phyloP scores from a whole-genome alignment of 2,329 filamentous ascomycete species.

The Podosphaera aphanis region DNA sequence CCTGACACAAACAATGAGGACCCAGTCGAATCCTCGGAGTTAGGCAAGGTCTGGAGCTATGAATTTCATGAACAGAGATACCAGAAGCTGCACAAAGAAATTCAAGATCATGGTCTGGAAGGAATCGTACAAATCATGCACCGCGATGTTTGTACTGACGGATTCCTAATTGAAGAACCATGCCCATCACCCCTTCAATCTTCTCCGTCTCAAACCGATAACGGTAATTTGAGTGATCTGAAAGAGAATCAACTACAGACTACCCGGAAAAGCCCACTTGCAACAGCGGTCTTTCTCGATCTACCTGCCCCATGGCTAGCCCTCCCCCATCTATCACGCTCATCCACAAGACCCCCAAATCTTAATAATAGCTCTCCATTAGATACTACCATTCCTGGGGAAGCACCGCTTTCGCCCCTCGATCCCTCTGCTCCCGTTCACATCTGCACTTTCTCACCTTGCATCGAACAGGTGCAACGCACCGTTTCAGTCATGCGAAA shows the following conservation, averaged over 20 bases:
- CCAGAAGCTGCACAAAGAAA: slow-evolving; percentile 43
- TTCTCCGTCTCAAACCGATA: not conserved
- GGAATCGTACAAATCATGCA: slow-evolving; percentile 49
- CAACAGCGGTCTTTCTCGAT: slow-evolving; percentile 55
- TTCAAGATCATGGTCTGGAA: slow-evolving; percentile 41
- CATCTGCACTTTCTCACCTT: slow-evolving; percentile 88
- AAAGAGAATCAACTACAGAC: not conserved
- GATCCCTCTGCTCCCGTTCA: slow-evolving; percentile 49
- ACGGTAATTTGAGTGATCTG: not conserved
- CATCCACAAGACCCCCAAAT: slow-evolving; percentile 11
- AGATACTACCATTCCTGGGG: slow-evolving; percentile 2
- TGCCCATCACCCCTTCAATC: not conserved
- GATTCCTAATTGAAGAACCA: slow-evolving; percentile 35
- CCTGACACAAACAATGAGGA: slow-evolving; percentile 18
- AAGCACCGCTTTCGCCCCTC: slow-evolving; percentile 28
- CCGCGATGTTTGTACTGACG: slow-evolving; percentile 54
- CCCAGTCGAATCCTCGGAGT: slow-evolving; percentile 10
- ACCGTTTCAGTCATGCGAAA: slow-evolving; percentile 63
- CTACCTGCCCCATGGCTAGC: slow-evolving; percentile 64
- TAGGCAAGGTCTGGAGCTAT: slow-evolving; percentile 57
- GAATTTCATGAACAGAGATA: slow-evolving; percentile 58
- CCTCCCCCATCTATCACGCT: slow-evolving; percentile 48
- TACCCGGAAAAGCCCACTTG: slow-evolving; percentile 26
- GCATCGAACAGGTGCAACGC: slow-evolving; percentile 81
- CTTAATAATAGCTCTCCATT: not conserved